Evolutionary conservation across 352 stramenopile species (phyloP), one percentile per base, ranked within the genome.

Genomic region (Phytophthora cryptogea): DNA sequence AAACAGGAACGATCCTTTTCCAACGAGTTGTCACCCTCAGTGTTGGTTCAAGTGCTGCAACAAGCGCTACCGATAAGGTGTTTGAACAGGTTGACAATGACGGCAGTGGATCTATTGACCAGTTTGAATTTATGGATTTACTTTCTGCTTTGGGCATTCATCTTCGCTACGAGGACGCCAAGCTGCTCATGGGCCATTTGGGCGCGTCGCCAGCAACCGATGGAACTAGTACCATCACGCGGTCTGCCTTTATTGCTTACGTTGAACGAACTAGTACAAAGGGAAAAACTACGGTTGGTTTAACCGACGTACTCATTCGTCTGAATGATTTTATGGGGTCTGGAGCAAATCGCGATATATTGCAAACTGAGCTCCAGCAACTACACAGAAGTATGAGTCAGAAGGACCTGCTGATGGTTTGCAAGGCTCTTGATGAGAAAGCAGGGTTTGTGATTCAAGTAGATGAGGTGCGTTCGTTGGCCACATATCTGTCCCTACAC

Each of bases 51-150:
- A 42, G 40, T 8, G 42, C 45, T 2, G 64, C 57, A 31, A 20
- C 30, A 51, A 65, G 33, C 33, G 63, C 32, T 5, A 49, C 9
- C 5, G 58, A 83, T 5, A 72, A 79, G 27, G 37, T 92, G 0
- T 89, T 90, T 55, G 64, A 78, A 32, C 63, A 72, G 6, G 84
- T 86, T 37, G 80, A 89, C 52, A 46, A 41, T 1, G 80, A 90
- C 23, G 54, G 47, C 30, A 90, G 74, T 43, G 83, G 78, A 11
- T 65, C 68, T 28, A 87, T 92, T 13, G 83, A 92, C 8, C 48
- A 66, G 6, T 54, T 63, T 16, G 83, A 92, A 53, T 92, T 92
- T 48, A 33, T 57, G 0, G 35, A 68, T 0, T 61, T 90, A 11
- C 46, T 89, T 2, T 36, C 53, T 2, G 30, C 62, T 0, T 53